phyloP scores from a whole-genome alignment of 2,329 filamentous ascomycete genomes.

The Diaporthe australafricana region DNA sequence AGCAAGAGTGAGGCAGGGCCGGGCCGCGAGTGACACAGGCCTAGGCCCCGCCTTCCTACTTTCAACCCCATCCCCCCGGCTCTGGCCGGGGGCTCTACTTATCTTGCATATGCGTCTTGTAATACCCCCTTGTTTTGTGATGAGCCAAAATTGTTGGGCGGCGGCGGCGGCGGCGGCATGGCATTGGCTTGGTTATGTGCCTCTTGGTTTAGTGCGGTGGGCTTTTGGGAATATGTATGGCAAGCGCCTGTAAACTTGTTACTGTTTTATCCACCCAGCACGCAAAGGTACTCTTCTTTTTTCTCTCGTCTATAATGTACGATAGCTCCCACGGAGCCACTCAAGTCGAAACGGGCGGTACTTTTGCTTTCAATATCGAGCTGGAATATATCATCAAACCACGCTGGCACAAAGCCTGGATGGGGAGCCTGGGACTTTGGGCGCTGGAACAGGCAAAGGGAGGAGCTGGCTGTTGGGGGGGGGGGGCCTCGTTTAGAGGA shows the following conservation, averaged over 20 bases:
- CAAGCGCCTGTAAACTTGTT: constrained; percentile 36
- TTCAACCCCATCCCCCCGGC: background rate
- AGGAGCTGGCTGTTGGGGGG: background rate
- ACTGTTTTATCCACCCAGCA: constrained; percentile 12
- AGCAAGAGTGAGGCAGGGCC: constrained; percentile 45
- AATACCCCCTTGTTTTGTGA: constrained; percentile 27
- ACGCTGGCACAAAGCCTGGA: constrained; percentile 2
- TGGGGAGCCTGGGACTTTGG: background rate
- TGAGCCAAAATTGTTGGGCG: constrained; percentile 9
- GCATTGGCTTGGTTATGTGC: background rate
- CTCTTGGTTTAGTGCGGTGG: constrained; percentile 7
- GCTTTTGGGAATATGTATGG: constrained; percentile 25
- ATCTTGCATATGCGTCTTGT: constrained; percentile 32
- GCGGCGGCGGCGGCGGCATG: constrained; percentile 5
- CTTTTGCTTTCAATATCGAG: background rate
- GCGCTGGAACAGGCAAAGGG: constrained; percentile 1
- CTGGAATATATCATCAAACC: constrained; percentile 16
- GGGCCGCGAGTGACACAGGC: background rate
- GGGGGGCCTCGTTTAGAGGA: background rate
- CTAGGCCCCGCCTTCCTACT: background rate
- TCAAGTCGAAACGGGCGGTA: constrained; percentile 14
- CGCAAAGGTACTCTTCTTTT: background rate
- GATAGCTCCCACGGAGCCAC: constrained; percentile 19
- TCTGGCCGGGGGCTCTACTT: constrained; percentile 1
- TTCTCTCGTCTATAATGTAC: constrained; percentile 23